Evolutionary conservation across 306 rosid genomes (phyloP), one percentile per base, ranked within the genome.

Genomic region (Corylus heterophylla): DNA sequence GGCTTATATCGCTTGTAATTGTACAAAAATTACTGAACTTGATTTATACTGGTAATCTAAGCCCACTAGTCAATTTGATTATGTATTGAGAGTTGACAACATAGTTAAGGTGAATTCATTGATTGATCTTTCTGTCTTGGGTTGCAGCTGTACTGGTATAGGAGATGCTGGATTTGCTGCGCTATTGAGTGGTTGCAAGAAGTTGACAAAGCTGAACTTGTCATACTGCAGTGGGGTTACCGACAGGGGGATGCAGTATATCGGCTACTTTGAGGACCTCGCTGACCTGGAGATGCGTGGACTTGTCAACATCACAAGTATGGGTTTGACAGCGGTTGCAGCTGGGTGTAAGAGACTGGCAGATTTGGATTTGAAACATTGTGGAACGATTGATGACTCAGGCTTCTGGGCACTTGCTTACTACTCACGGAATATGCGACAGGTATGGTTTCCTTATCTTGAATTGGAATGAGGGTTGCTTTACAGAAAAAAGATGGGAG

Each of bases 111-210:
- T 56, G 44, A 77, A 47, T 50, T 73, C 48, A 54, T 73, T 62
- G 27, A 31, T 47, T 11, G 75, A 73, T 82, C 69, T 63, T 52
- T 52, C 27, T 78, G 59, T 84, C 77, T 55, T 78, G 70, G 39
- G 73, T 74, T 85, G 86, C 84, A 90, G 94, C 70, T 90, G 94
- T 81, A 79, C 67, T 29, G 74, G 80, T 72, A 54, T 90, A 17
- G 94, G 90, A 76, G 94, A 90, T 81, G 90, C 85, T 39, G 94
- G 90, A 37, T 73, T 90, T 59, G 89, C 85, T 56, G 89, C 88
- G 12, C 80, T 90, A 14, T 35, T 90, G 12, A 83, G 78, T 54
- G 89, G 90, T 35, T 90, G 92, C 89, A 88, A 83, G 76, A 81
- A 74, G 74, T 74, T 88, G 88, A 78, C 44, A 31, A 88, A 85